phyloP scores from a whole-genome alignment of 306 rosid species.

The Lithocarpus polystachyus region DNA sequence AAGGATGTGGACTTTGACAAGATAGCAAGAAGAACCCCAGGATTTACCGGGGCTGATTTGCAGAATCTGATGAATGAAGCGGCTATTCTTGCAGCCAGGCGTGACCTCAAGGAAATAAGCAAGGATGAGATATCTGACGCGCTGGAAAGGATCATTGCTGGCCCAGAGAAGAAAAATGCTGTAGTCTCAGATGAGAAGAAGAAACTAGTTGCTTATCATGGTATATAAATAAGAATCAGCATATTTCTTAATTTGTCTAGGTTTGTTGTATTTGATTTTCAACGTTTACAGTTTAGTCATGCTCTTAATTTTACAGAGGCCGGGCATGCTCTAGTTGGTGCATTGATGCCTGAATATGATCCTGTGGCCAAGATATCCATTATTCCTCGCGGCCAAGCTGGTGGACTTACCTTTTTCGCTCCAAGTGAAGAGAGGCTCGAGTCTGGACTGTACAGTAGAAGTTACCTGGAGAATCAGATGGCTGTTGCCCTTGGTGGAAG shows the following conservation, averaged over 20 bases:
- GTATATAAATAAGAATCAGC: slow-evolving; percentile 16
- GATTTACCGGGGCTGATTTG: slow-evolving; percentile 78
- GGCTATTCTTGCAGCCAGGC: slow-evolving; percentile 98
- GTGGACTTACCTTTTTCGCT: slow-evolving; percentile 65
- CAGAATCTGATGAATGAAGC: slow-evolving; percentile 99
- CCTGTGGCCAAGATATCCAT: slow-evolving; percentile 96
- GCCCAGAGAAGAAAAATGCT: slow-evolving; percentile 98
- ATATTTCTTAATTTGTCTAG: background rate
- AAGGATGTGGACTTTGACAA: slow-evolving; percentile 97
- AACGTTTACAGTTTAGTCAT: background rate
- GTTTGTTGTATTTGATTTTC: background rate
- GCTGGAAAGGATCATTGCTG: slow-evolving; percentile 93
- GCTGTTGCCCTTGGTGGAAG: slow-evolving; percentile 94
- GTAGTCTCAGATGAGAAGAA: slow-evolving; percentile 97
- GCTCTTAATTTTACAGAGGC: slow-evolving; percentile 70
- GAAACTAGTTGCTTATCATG: slow-evolving; percentile 84
- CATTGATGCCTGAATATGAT: slow-evolving; percentile 67
- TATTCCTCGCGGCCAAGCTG: slow-evolving; percentile 89
- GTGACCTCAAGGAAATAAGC: slow-evolving; percentile 96
- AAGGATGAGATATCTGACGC: slow-evolving; percentile 99
- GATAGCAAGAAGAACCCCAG: slow-evolving; percentile 96
- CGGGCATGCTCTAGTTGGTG: slow-evolving; percentile 83
- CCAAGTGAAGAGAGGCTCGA: slow-evolving; percentile 73
- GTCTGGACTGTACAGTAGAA: slow-evolving; percentile 88
- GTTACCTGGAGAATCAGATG: slow-evolving; percentile 99